These are phyloP conservation scores for Pseudocercospora eumusae DNA, from an alignment of 2,329 filamentous ascomycete species.

Conservation along the genomic window DNA sequence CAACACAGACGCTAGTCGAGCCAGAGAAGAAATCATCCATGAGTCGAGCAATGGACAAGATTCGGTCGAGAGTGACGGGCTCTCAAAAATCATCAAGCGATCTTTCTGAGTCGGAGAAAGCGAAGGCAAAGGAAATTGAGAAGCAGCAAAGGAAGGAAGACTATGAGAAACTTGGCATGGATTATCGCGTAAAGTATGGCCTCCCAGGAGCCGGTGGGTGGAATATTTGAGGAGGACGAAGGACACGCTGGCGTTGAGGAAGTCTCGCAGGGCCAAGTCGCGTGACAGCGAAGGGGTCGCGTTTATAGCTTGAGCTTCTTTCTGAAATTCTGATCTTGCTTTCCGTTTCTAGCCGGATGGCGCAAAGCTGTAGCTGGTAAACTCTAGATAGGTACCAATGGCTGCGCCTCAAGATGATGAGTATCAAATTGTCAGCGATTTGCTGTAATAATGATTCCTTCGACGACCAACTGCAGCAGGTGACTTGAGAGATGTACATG, in stretches of 20 bases:
- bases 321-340: slow-evolving; percentile 1
- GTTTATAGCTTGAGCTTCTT: background rate
- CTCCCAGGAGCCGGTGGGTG: slow-evolving; percentile 18
- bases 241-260: background rate
- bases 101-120: slow-evolving; percentile 16
- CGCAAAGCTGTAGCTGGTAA: slow-evolving; percentile 10
- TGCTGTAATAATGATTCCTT: background rate
- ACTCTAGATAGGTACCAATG: background rate
- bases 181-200: slow-evolving; percentile 22
- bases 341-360: slow-evolving; percentile 5
- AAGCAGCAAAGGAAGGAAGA: slow-evolving; percentile 26
- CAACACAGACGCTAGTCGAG: slow-evolving; percentile 1
- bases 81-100: slow-evolving; percentile 11
- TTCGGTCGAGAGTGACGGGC: slow-evolving; percentile 11
- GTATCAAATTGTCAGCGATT: background rate
- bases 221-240: slow-evolving; percentile 10
- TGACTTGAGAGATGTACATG: background rate
- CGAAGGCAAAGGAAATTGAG: slow-evolving; percentile 24
- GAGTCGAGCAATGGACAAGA: slow-evolving; percentile 19
- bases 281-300: background rate
- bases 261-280: background rate
- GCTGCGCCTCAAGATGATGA: slow-evolving; percentile 7
- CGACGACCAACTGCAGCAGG: background rate
- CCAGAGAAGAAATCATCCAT: slow-evolving; percentile 13
- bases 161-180: slow-evolving; percentile 25